Conservation (phyloP, 192 early-diverging fungal genomes). For the Glomus cerebriforme region DNA sequence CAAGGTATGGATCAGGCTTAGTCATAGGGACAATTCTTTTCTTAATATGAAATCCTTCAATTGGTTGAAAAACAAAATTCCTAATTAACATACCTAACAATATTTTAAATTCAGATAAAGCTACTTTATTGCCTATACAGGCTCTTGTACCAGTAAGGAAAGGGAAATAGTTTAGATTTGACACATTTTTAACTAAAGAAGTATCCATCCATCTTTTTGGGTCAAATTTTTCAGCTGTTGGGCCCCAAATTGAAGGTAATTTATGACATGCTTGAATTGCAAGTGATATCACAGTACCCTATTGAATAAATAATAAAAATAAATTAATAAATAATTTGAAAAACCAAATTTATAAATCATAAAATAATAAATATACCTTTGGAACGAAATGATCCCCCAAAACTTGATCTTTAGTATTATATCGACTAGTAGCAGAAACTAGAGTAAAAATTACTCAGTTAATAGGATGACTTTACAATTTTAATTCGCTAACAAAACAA, state of each 20-base stretch:
- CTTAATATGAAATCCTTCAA: neutral
- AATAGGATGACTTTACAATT: too few species aligned
- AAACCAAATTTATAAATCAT: too few species aligned
- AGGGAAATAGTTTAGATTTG: conserved; percentile 40
- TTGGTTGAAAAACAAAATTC: conserved; percentile 1
- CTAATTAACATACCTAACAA: conserved; percentile 35
- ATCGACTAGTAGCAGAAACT: conserved; percentile 46
- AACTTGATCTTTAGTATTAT: conserved; percentile 37
- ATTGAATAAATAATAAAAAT: neutral
- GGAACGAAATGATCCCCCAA: conserved; percentile 52
- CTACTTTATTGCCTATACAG: conserved; percentile 62
- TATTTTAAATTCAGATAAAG: conserved; percentile 58
- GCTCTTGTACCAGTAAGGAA: conserved; percentile 55
- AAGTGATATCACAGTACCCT: neutral
- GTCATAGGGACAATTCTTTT: neutral
- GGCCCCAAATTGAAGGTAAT: neutral
- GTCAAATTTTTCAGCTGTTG: conserved; percentile 44
- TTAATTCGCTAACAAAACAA: neutral
- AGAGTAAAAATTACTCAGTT: neutral
- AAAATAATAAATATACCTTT: conserved; percentile 40
- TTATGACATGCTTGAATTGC: neutral
- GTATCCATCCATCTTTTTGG: conserved; percentile 58
- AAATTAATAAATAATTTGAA: neutral
- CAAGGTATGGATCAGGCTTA: neutral
- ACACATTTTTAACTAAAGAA: conserved; percentile 30